Conservation (phyloP, 2,329 filamentous ascomycete species). For the Fusarium marasasianum region DNA sequence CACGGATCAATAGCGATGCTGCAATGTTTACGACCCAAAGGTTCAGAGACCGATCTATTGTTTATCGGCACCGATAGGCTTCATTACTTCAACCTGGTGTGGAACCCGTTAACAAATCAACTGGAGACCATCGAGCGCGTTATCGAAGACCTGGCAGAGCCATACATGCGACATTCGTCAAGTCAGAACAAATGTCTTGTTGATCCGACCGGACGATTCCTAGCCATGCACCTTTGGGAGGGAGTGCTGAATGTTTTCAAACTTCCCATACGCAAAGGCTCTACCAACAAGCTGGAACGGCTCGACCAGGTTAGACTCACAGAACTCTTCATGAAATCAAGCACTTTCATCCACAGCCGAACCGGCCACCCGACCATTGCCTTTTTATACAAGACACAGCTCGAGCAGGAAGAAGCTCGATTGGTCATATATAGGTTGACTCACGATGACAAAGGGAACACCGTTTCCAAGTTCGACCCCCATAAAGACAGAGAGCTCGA, state of each 20-base stretch:
- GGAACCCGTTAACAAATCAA: slow-evolving; percentile 69
- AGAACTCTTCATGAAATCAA: slow-evolving; percentile 68
- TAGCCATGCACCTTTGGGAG: slow-evolving; percentile 69
- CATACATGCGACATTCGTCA: slow-evolving; percentile 78
- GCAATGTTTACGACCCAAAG: slow-evolving; percentile 78
- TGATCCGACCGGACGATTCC: slow-evolving; percentile 76
- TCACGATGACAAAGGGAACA: slow-evolving; percentile 64
- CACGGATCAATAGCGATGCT: slow-evolving; percentile 91
- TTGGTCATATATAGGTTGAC: slow-evolving; percentile 69
- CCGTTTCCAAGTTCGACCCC: slow-evolving; percentile 64
- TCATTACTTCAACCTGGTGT: slow-evolving; percentile 89
- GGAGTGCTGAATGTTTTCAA: slow-evolving; percentile 66
- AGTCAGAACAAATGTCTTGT: slow-evolving; percentile 85
- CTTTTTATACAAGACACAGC: slow-evolving; percentile 65
- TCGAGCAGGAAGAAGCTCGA: slow-evolving; percentile 62
- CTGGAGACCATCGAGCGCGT: slow-evolving; percentile 62
- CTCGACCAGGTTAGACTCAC: slow-evolving; percentile 66
- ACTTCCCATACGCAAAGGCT: slow-evolving; percentile 57
- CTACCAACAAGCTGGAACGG: slow-evolving; percentile 55
- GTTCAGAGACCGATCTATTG: slow-evolving; percentile 81
- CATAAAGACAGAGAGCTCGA: slow-evolving; percentile 64
- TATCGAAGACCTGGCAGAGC: slow-evolving; percentile 65
- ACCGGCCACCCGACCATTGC: slow-evolving; percentile 67
- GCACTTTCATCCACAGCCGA: slow-evolving; percentile 66
- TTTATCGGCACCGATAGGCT: slow-evolving; percentile 92